Evolutionary conservation across 1,284 basidiomycete species (phyloP).

Genomic region (Leccinum huronense): DNA sequence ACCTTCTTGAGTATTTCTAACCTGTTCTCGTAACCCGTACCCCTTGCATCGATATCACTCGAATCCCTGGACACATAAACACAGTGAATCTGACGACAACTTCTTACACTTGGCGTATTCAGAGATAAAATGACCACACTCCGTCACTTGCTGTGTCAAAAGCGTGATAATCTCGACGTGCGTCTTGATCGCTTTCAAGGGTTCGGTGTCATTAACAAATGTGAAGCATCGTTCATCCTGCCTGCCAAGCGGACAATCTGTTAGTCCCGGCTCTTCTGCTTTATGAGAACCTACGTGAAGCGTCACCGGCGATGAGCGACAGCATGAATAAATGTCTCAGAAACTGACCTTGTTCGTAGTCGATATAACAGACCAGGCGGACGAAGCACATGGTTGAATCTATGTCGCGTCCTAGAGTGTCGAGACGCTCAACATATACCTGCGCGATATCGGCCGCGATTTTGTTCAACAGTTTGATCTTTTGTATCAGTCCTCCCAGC

Average conservation of each 20-base stretch:
- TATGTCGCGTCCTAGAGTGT: neutral
- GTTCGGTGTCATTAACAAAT: conserved; percentile 1
- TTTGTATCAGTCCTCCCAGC: neutral
- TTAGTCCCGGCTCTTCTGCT: neutral
- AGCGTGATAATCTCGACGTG: neutral
- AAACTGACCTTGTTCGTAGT: neutral
- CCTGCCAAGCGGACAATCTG: conserved; percentile 1
- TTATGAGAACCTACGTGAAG: neutral
- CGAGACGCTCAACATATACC: neutral
- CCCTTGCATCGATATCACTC: neutral
- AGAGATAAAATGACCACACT: conserved; percentile 7
- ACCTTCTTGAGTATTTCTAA: neutral
- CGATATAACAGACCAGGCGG: neutral
- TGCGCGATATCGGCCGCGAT: neutral
- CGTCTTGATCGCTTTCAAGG: neutral
- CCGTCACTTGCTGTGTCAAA: conserved; percentile 4
- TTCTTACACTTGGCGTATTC: neutral
- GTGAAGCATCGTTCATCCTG: neutral
- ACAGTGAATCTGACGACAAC: too few relatives aligned
- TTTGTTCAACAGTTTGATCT: neutral
- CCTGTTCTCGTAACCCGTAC: neutral
- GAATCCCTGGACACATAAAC: neutral
- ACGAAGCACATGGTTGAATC: neutral
- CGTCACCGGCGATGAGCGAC: neutral
- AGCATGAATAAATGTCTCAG: neutral